phyloP scores from a whole-genome alignment of 768 basidiomycete genomes.

The Pisolithus albus region DNA sequence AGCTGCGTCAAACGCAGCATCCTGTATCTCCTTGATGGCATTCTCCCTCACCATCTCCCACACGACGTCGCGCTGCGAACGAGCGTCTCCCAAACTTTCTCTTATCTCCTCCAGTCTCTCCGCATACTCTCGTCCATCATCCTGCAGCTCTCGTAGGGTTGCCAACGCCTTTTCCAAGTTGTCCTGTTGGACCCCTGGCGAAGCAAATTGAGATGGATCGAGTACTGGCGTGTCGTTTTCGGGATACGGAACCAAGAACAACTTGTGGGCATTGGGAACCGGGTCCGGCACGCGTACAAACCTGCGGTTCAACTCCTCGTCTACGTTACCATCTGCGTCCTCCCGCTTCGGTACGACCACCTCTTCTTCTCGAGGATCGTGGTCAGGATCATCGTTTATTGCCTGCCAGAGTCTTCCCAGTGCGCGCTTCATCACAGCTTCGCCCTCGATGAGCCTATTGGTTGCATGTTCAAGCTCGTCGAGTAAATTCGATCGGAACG shows the following conservation, averaged over 20 bases:
- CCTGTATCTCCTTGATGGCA: constrained; percentile 70
- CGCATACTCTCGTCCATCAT: constrained; percentile 82
- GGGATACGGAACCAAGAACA: constrained; percentile 51
- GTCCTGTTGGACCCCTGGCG: constrained; percentile 60
- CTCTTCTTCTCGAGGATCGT: constrained; percentile 26
- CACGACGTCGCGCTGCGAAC: constrained; percentile 61
- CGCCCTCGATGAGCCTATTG: constrained; percentile 79
- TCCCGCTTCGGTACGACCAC: constrained; percentile 62
- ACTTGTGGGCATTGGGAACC: constrained; percentile 56
- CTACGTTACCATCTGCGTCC: constrained; percentile 53
- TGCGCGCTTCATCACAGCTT: constrained; percentile 63
- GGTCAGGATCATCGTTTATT: constrained; percentile 63
- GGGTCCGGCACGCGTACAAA: constrained; percentile 61
- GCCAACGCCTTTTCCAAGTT: constrained; percentile 70
- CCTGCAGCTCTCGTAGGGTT: constrained; percentile 70
- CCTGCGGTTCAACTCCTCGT: constrained; percentile 33
- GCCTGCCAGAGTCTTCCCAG: constrained; percentile 78
- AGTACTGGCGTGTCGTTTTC: constrained; percentile 40
- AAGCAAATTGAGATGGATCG: constrained; percentile 58
- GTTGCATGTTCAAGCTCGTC: constrained; percentile 79
- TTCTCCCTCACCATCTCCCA: constrained; percentile 74
- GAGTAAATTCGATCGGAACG: constrained; percentile 71
- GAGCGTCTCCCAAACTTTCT: constrained; percentile 70
- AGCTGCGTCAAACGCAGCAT: constrained; percentile 41
- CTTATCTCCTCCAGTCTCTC: constrained; percentile 80